phyloP scores from a whole-genome alignment of 148 eudicot species.

The Amaranthus palmeri region DNA sequence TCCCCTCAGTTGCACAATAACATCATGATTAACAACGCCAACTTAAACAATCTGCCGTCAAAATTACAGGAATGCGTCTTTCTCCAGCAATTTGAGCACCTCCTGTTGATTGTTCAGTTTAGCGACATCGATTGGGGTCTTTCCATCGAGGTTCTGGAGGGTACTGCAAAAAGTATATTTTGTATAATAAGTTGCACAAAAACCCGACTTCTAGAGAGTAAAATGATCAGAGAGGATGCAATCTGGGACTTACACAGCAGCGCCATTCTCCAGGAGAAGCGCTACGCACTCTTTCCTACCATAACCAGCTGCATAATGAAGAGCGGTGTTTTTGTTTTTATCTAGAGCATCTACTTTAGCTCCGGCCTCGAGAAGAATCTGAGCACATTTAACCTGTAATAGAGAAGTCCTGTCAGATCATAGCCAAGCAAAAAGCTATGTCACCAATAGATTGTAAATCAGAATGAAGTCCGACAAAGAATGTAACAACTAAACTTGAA shows the following conservation, averaged over 20 bases:
- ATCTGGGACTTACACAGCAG: constrained; percentile 75
- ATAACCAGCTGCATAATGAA: constrained; percentile 98
- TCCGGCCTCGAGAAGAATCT: constrained; percentile 85
- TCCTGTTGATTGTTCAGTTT: constrained; percentile 85
- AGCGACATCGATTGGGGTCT: constrained; percentile 94
- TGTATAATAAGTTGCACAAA: constrained; percentile 6
- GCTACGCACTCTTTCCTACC: constrained; percentile 97
- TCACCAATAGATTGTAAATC: neutral
- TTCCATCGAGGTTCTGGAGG: constrained; percentile 89
- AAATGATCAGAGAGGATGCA: neutral
- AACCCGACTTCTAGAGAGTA: neutral
- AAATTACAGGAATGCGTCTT: constrained; percentile 81
- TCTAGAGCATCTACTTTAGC: constrained; percentile 93
- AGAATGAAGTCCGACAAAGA: neutral
- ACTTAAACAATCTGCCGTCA: neutral
- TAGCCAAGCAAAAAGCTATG: neutral
- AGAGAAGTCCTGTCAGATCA: constrained; percentile 12
- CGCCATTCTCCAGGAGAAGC: constrained; percentile 84
- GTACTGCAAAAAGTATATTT: constrained; percentile 49
- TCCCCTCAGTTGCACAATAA: too few relatives aligned
- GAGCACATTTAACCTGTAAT: constrained; percentile 80
- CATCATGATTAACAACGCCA: too few relatives aligned
- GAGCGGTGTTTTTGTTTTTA: constrained; percentile 95
- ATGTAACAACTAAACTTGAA: neutral
- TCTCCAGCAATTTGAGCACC: constrained; percentile 79